Evolutionary conservation across 352 stramenopile genomes (phyloP).

Genomic region (Halophytophthora polymorphica): DNA sequence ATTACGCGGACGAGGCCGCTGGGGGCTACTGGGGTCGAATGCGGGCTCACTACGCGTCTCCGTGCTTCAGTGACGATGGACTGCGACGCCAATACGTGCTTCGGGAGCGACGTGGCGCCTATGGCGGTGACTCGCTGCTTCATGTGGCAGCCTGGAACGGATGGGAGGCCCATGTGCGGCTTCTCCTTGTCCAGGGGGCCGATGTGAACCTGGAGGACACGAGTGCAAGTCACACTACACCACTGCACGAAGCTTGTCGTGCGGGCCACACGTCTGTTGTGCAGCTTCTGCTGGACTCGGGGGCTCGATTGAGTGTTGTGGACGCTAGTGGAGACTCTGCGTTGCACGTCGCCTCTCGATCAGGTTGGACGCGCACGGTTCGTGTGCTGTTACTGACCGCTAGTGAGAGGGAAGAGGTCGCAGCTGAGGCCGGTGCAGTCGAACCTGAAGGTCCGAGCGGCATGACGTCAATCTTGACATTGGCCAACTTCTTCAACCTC

Average conservation of each 20-base stretch:
- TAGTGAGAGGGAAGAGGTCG: conserved; percentile 13
- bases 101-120: conserved; percentile 17
- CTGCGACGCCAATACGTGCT: conserved; percentile 17
- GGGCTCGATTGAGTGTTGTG: conserved; percentile 31
- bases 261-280: conserved; percentile 36
- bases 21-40: conserved; percentile 23
- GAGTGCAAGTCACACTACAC: conserved; percentile 33
- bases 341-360: conserved; percentile 51
- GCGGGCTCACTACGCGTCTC: conserved; percentile 10
- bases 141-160: conserved; percentile 54
- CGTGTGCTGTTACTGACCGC: conserved; percentile 39
- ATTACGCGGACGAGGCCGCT: conserved; percentile 4
- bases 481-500: conserved; percentile 37
- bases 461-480: conserved; percentile 1
- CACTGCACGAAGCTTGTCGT: conserved; percentile 60
- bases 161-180: conserved; percentile 20
- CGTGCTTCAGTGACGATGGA: conserved; percentile 5
- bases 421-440: not conserved
- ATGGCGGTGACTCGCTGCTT: conserved; percentile 45
- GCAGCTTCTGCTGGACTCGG: conserved; percentile 32
- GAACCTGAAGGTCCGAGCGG: not conserved
- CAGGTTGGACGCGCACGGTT: conserved; percentile 36
- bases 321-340: conserved; percentile 51
- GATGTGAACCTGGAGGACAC: conserved; percentile 55
- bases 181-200: conserved; percentile 24